Base-by-base conservation (phyloP, 352 stramenopile species). In the Globisporangium okanoganense region DNA sequence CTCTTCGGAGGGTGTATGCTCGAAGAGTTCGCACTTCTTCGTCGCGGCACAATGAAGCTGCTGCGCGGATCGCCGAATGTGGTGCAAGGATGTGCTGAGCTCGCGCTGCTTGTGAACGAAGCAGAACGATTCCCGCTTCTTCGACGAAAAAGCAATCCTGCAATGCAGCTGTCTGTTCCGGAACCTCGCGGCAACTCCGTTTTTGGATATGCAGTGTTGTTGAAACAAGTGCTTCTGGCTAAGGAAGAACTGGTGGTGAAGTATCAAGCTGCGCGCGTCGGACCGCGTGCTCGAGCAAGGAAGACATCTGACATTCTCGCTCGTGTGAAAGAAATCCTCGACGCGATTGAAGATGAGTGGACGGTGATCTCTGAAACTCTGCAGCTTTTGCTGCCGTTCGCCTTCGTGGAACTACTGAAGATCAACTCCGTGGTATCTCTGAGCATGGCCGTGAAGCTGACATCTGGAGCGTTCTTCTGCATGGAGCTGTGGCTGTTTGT, bases 91-190 rank as follows among this genome's bases (percentile, higher is more conserved):
- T 62, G 61, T 31, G 45, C 22, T 8, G 53, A 66, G 36, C 52
- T 66, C 36, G 52, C 53, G 20, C 13, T 66, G 53, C 53, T 66
- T 24, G 53, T 66, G 25, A 58, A 66, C 53, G 45, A 61, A 31
- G 44, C 33, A 16, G 53, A 57, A 25, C 16, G 25, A 12, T 29
- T 16, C 13, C 7, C 16, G 18, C n/a, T 25, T 18, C 48, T 25
- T 10, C 36, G 48, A 35, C n/a, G 14, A 12, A 13, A 14, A 14
- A 2, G 1, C n/a, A 22, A 27, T 5, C 9, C 48, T 20, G 7
- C 24, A 29, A 52, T 51, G 13, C 33, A 5, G 1, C n/a, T 62
- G 24, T 41, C 31, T 13, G 18, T 66, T 50, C 41, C 25, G 20
- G 43, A 8, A 1, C 53, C 45, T 38, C 33, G 20, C 16, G 22